A percentile compares a stretch with the other conserved stretches of the same genome.
These are phyloP conservation scores for Stygiomarasmius scandens DNA, from an alignment of 1,284 basidiomycete species.

Conservation along the genomic window DNA sequence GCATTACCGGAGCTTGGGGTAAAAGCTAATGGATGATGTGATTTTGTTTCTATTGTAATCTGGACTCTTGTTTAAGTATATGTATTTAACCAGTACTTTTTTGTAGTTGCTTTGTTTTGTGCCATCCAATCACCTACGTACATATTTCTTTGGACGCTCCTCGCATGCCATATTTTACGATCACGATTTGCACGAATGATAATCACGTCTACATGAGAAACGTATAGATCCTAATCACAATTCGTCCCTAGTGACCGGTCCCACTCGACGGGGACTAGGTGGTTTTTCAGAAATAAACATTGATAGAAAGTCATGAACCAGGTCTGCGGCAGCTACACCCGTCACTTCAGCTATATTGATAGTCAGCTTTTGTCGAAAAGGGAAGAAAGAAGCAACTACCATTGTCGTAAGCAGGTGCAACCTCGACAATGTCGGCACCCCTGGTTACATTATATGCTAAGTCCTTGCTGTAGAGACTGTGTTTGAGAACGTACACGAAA, in stretches of 20 bases:
- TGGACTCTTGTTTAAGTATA: too few relatives aligned
- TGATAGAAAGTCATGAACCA: conserved; percentile 72
- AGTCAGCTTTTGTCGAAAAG: too few relatives aligned
- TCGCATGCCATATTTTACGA: not conserved
- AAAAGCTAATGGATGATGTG: conserved; percentile 34
- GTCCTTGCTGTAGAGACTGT: not conserved
- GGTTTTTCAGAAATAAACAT: conserved; percentile 52
- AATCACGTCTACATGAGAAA: too few relatives aligned
- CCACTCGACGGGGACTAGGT: conserved; percentile 16
- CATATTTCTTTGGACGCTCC: not conserved
- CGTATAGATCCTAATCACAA: conserved; percentile 5
- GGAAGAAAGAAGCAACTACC: too few relatives aligned
- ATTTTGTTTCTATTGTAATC: not conserved
- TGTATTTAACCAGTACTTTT: too few relatives aligned
- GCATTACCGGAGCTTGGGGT: conserved; percentile 53
- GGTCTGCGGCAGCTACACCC: conserved; percentile 69
- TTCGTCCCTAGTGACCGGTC: conserved; percentile 10
- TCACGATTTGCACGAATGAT: not conserved
- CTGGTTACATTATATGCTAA: conserved; percentile 32
- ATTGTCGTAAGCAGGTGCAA: conserved; percentile 81
- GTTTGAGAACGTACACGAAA: conserved; percentile 59
- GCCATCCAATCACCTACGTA: too few relatives aligned
- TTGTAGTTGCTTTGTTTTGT: too few relatives aligned
- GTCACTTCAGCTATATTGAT: conserved; percentile 64
- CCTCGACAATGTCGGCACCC: conserved; percentile 78